Percentiles rank a stretch among this genome's conserved stretches.
Evolutionary conservation across 2,329 filamentous ascomycete genomes (phyloP).

Genomic region (Xylariaceae sp.): DNA sequence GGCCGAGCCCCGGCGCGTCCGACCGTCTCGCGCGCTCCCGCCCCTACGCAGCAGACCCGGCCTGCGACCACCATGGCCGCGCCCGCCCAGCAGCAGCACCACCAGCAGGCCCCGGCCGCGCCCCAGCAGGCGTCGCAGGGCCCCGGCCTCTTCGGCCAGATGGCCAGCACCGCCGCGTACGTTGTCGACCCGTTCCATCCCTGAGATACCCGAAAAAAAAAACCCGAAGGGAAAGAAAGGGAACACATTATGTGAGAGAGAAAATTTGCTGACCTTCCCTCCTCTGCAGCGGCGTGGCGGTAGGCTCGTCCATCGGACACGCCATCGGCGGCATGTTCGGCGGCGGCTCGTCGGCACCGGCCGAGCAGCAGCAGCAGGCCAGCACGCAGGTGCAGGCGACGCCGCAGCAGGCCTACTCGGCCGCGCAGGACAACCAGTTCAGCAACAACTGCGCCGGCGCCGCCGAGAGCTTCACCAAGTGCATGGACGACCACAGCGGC

Average conservation of each 20-base stretch:
- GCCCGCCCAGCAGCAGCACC: slow-evolving; percentile 36
- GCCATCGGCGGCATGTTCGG: slow-evolving; percentile 84
- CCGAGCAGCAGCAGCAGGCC: slow-evolving; percentile 40
- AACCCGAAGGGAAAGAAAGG: slow-evolving; percentile 17
- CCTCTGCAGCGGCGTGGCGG: slow-evolving; percentile 93
- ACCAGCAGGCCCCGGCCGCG: slow-evolving; percentile 33
- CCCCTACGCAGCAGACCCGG: slow-evolving; percentile 54
- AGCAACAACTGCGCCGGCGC: slow-evolving; percentile 72
- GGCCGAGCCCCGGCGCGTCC: slow-evolving; percentile 54
- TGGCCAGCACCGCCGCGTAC: slow-evolving; percentile 94
- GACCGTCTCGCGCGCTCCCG: slow-evolving; percentile 45
- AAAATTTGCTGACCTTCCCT: slow-evolving; percentile 3
- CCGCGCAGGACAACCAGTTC: slow-evolving; percentile 44
- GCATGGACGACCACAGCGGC: slow-evolving; percentile 91
- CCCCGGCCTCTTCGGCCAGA: slow-evolving; percentile 87
- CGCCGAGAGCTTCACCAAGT: slow-evolving; percentile 81
- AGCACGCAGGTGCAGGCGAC: slow-evolving; percentile 37
- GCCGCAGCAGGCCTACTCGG: slow-evolving; percentile 40
- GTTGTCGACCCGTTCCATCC: slow-evolving; percentile 4
- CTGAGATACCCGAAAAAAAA: slow-evolving; percentile 2
- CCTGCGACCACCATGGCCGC: slow-evolving; percentile 60
- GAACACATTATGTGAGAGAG: background rate
- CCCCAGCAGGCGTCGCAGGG: slow-evolving; percentile 53
- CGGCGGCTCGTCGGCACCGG: slow-evolving; percentile 59
- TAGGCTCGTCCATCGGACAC: slow-evolving; percentile 92